Conservation (phyloP, 2,329 filamentous ascomycete species). For the Hypoxylon sp. region DNA sequence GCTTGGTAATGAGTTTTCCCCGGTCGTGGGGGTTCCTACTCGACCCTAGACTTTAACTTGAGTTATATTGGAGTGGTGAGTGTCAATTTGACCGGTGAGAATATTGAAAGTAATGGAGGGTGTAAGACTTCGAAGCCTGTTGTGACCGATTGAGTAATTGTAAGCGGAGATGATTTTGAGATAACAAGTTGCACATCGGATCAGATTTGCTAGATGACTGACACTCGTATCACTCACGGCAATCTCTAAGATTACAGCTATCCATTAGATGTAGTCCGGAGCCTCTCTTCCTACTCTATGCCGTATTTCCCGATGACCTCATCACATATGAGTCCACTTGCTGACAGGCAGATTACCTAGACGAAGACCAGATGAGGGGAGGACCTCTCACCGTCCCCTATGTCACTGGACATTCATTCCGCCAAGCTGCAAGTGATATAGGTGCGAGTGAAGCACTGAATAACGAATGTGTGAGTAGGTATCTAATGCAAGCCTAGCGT, state of each 20-base stretch:
- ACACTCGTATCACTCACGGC: neutral
- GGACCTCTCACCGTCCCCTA: neutral
- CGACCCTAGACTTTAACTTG: neutral
- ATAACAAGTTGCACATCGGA: neutral
- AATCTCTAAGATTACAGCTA: neutral
- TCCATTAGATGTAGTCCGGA: neutral
- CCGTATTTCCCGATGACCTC: neutral
- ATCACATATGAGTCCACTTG: neutral
- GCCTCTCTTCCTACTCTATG: neutral
- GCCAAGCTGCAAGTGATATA: neutral
- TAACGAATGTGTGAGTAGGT: no score
- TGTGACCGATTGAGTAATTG: constrained; percentile 11
- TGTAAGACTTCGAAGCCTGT: constrained; percentile 13
- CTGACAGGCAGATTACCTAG: no score
- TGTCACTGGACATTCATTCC: neutral
- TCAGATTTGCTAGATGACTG: constrained; percentile 1
- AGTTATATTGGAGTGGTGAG: neutral
- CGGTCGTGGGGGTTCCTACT: neutral
- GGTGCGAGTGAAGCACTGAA: neutral
- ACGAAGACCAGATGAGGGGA: neutral
- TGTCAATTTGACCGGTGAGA: constrained; percentile 2
- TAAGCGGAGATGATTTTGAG: constrained; percentile 25
- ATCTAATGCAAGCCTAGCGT: no score
- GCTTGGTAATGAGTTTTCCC: neutral
- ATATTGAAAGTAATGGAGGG: constrained; percentile 12